Conservation (phyloP, 1,284 basidiomycete species). For the Ceraceosorus guamensis region DNA sequence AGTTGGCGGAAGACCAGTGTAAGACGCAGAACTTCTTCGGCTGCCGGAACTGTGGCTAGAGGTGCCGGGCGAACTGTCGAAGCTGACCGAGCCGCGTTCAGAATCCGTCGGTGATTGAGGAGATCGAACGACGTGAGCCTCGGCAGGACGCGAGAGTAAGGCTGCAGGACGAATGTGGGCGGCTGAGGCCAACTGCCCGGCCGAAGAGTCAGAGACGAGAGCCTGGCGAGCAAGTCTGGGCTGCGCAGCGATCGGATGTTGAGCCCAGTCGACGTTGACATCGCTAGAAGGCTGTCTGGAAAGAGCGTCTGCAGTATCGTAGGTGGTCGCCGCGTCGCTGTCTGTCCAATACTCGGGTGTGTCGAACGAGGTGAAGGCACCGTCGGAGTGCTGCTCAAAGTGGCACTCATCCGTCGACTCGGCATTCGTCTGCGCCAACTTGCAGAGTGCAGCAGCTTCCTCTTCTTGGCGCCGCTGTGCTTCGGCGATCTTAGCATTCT, state of each 20-base stretch:
- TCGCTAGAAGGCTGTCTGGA: neutral
- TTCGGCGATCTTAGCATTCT: conserved; percentile 18
- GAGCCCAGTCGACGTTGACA: neutral
- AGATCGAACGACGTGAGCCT: conserved; percentile 8
- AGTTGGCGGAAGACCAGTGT: conserved; percentile 34
- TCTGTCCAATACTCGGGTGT: neutral
- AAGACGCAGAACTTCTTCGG: conserved; percentile 28
- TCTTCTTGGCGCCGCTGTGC: conserved; percentile 17
- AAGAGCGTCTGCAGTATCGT: conserved; percentile 6
- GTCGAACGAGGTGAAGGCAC: conserved; percentile 11
- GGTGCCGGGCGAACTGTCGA: conserved; percentile 19
- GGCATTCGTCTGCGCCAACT: neutral
- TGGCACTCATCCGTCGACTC: no score
- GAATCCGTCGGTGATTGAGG: conserved; percentile 17
- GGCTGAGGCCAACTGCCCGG: neutral
- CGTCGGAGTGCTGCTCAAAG: conserved; percentile 16
- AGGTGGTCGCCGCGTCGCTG: neutral
- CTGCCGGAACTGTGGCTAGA: conserved; percentile 22
- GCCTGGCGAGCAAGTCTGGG: no score
- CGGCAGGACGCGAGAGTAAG: no score
- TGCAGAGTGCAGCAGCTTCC: conserved; percentile 14
- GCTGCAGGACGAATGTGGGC: no score
- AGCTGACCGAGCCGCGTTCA: conserved; percentile 10
- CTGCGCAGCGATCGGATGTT: neutral
- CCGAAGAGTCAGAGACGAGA: neutral